phyloP scores from a whole-genome alignment of 1,139 yeast species.

The Sugiyamaella neomexicana region DNA sequence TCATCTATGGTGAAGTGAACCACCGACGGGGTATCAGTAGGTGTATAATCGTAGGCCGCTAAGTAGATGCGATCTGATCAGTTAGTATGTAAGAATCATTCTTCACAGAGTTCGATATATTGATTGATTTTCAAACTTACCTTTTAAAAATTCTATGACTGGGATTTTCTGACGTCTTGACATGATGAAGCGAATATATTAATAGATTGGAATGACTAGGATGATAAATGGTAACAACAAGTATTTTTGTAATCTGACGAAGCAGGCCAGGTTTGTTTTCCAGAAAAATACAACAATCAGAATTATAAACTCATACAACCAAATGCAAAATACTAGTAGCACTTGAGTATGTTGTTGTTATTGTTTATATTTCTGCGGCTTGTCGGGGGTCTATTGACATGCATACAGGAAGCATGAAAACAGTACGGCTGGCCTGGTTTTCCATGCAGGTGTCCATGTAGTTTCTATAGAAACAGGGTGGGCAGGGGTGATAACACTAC shows the following conservation, averaged over 20 bases:
- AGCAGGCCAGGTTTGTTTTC: no score
- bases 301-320: neutral
- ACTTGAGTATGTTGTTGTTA: conserved; percentile 3
- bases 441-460: neutral
- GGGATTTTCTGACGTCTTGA: conserved; percentile 33
- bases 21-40: conserved; percentile 70
- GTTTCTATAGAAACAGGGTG: conserved; percentile 14
- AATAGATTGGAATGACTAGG: no score
- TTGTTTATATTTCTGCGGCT: conserved; percentile 17
- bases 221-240: no score
- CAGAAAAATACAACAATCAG: no score
- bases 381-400: conserved; percentile 10
- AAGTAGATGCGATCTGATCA: conserved; percentile 73
- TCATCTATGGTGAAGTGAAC: conserved; percentile 93
- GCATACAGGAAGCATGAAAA: conserved; percentile 4
- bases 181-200: conserved; percentile 5
- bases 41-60: conserved; percentile 82
- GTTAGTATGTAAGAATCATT: neutral
- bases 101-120: neutral
- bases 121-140: conserved; percentile 28
- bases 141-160: conserved; percentile 44
- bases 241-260: neutral
- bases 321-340: neutral
- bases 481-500: neutral
- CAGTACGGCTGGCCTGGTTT: conserved; percentile 9